These are phyloP conservation scores for Lentinus polychrous DNA, from an alignment of 1,284 basidiomycete species.

Conservation along the genomic window DNA sequence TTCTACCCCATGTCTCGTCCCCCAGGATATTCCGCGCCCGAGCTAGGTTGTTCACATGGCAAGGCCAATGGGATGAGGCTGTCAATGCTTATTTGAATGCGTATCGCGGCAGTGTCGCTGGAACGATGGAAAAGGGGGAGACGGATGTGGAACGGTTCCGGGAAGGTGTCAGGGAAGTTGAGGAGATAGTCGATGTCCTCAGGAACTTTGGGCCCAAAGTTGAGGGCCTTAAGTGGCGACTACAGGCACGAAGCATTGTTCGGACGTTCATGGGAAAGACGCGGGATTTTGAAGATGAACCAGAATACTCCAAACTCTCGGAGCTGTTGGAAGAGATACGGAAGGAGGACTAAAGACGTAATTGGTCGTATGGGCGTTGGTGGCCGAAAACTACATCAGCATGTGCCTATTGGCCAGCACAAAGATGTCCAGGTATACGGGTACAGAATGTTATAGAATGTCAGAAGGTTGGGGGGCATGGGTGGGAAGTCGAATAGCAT, in stretches of 20 bases:
- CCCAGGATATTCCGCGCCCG: constrained; percentile 76
- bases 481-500: neutral
- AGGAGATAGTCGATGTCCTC: constrained; percentile 79
- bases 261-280: constrained; percentile 83
- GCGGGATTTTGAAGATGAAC: constrained; percentile 81
- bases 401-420: neutral
- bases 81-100: constrained; percentile 78
- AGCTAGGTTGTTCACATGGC: constrained; percentile 72
- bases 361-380: neutral
- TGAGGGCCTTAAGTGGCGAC: constrained; percentile 63
- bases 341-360: constrained; percentile 17
- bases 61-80: constrained; percentile 67
- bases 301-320: constrained; percentile 72
- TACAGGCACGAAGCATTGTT: constrained; percentile 84
- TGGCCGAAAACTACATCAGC: neutral
- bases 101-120: constrained; percentile 70
- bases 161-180: constrained; percentile 71
- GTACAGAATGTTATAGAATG: neutral
- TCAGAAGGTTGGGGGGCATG: neutral
- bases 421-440: neutral
- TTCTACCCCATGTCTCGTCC: constrained; percentile 75
- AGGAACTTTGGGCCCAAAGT: constrained; percentile 75
- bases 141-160: constrained; percentile 61
- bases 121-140: constrained; percentile 60
- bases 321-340: constrained; percentile 51